These are phyloP conservation scores for Sugiyamaella marilandica DNA, from an alignment of 805 yeast genomes.

Conservation along the genomic window DNA sequence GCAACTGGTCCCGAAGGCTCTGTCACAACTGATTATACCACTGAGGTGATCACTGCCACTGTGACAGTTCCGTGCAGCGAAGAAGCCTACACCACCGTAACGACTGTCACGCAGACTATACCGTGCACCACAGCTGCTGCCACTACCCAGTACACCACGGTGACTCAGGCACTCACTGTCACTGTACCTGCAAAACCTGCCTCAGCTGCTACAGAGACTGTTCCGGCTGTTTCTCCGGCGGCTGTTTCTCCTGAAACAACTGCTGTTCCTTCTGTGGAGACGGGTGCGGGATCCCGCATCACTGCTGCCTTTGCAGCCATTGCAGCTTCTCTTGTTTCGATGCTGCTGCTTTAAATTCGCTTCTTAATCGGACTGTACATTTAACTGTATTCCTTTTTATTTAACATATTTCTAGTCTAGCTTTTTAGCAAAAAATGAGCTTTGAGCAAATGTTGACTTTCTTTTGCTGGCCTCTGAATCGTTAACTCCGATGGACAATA, in stretches of 20 bases:
- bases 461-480: not conserved
- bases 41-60: slow-evolving; percentile 2
- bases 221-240: slow-evolving; percentile 1
- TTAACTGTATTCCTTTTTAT: not conserved
- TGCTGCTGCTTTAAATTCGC: not conserved
- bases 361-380: not conserved
- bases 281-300: not conserved
- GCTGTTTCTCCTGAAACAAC: not conserved
- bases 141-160: not conserved
- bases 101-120: slow-evolving; percentile 6
- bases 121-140: slow-evolving; percentile 7
- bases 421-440: no score
- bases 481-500: no score
- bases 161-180: slow-evolving; percentile 9
- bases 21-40: slow-evolving; percentile 1
- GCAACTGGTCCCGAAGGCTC: not conserved
- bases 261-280: not conserved
- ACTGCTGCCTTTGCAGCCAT: not conserved
- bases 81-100: slow-evolving; percentile 1
- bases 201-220: slow-evolving; percentile 55
- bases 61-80: slow-evolving; percentile 10
- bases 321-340: not conserved
- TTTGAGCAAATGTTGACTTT: no score
- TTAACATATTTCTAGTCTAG: no score
- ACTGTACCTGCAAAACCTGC: slow-evolving; percentile 47